Conservation (phyloP, 768 basidiomycete genomes). For the Tylopilus intermedius region DNA sequence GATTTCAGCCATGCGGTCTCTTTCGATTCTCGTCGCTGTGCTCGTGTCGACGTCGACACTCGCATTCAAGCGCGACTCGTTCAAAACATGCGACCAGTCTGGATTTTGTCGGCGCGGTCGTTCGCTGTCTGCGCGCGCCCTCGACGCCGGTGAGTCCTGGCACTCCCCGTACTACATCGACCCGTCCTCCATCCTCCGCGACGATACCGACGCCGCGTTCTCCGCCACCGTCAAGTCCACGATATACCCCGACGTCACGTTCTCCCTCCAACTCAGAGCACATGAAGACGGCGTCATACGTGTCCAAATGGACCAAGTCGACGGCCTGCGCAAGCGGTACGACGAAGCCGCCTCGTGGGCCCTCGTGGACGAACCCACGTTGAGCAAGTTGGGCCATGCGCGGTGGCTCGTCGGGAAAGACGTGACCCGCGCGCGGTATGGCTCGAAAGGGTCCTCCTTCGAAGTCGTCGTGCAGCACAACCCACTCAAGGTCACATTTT, state of each 20-base stretch:
- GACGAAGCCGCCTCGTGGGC: constrained; percentile 92
- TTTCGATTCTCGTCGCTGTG: constrained; percentile 30
- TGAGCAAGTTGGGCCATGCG: constrained; percentile 45
- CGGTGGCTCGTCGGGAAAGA: constrained; percentile 65
- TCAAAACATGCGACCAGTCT: constrained; percentile 91
- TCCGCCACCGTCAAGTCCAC: constrained; percentile 73
- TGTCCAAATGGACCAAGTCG: constrained; percentile 89
- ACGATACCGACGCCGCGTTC: constrained; percentile 55
- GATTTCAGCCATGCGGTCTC: constrained; percentile 13
- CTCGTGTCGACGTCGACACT: constrained; percentile 31
- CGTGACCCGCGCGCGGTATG: constrained; percentile 61
- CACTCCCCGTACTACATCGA: constrained; percentile 83
- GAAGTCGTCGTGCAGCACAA: constrained; percentile 68
- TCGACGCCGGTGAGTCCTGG: constrained; percentile 57
- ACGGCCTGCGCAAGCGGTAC: constrained; percentile 76
- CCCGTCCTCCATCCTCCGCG: constrained; percentile 45
- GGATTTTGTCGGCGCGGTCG: constrained; percentile 94
- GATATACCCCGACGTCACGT: constrained; percentile 80
- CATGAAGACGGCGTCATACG: constrained; percentile 86
- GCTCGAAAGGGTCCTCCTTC: constrained; percentile 52
- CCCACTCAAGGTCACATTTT: constrained; percentile 71
- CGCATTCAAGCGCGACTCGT: constrained; percentile 78
- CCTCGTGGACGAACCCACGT: constrained; percentile 62
- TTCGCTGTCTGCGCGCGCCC: constrained; percentile 71
- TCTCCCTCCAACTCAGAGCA: constrained; percentile 75